Evolutionary conservation across 2,329 filamentous ascomycete genomes (phyloP).

Genomic region (Eutypa lata): DNA sequence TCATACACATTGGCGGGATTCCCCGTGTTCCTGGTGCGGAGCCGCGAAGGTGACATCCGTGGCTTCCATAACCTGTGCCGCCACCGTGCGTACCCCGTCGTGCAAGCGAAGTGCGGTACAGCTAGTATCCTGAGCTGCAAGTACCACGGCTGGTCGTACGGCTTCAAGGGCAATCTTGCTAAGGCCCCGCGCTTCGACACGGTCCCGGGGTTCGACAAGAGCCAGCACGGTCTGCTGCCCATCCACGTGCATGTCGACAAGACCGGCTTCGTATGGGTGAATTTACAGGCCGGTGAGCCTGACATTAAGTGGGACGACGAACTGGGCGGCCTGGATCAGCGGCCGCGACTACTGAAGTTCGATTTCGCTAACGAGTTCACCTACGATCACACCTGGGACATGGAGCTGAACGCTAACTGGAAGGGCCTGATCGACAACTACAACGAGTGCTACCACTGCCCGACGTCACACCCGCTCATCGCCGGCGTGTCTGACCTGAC

Average conservation of each 20-base stretch:
- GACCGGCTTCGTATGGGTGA: constrained; percentile 57
- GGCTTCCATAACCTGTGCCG: constrained; percentile 63
- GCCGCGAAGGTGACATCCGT: constrained; percentile 50
- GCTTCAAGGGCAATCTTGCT: constrained; percentile 52
- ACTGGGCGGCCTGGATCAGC: constrained; percentile 44
- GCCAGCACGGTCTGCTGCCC: constrained; percentile 52
- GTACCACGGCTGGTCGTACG: constrained; percentile 63
- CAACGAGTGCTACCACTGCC: constrained; percentile 65
- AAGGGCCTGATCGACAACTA: constrained; percentile 62
- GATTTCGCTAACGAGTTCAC: constrained; percentile 51
- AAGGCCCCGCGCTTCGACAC: constrained; percentile 59
- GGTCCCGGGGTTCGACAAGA: constrained; percentile 53
- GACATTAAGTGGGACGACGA: constrained; percentile 51
- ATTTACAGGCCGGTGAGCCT: constrained; percentile 46
- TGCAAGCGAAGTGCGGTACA: constrained; percentile 47
- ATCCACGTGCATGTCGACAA: constrained; percentile 52
- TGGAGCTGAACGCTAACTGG: constrained; percentile 58
- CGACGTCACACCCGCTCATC: constrained; percentile 56
- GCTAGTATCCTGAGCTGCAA: constrained; percentile 54
- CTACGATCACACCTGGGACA: constrained; percentile 57
- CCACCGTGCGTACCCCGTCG: constrained; percentile 58
- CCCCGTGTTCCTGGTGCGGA: constrained; percentile 50
- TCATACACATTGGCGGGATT: constrained; percentile 54
- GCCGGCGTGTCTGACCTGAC: constrained; percentile 54
- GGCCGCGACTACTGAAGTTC: constrained; percentile 41